Base-by-base conservation (phyloP, 352 stramenopile genomes). In the Pythium monospermum region DNA sequence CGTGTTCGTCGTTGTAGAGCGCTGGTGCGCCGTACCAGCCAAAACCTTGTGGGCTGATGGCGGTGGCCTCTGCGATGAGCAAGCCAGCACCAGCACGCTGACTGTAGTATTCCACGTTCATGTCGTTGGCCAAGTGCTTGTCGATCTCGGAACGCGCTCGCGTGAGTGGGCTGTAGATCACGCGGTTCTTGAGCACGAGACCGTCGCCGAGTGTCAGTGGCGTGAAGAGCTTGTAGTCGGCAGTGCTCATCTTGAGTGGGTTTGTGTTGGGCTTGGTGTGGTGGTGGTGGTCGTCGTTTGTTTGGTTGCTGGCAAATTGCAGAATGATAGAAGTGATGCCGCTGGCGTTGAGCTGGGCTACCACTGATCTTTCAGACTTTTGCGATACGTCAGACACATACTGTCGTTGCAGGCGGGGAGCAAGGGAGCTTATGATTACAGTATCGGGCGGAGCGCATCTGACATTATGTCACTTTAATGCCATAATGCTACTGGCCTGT, bases 161-260 rank as follows among this genome's bases (percentile, higher is more conserved):
- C 36, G 57, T 66, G 5, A 72, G 45, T 39, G 64, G 64, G 15
- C 42, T 49, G 8, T 73, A 35, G 21, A 72, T 38, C 15, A 72
- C 52, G 19, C 62, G 56, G 48, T 73, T 59, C 41, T 57, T 58
- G 15, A 69, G 45, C 23, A 21, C 12, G 11, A 66, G 36, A 21
- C 15, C 33, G 10, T 43, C 4, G 37, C 27, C 49, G 13, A 57
- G 7, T 16, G 11, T 18, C 6, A 57, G 37, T 19, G 49, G 49
- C 36, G 49, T 39, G 32, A 57, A 57, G 49, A 57, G 49, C 22
- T 35, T 39, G 28, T 44, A 39, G 44, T 33, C 21, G 28, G 16
- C 26, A 4, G 28, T n/a, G 15, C 28, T 18, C 36, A 42, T 42
- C 8, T n/a, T 42, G 36, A 12, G 6, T 8, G n/a, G 5, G 8